Percentiles rank a stretch among this genome's conserved stretches.
phyloP scores from a whole-genome alignment of 2,329 filamentous ascomycete genomes.

The Tolypocladium nubicola region DNA sequence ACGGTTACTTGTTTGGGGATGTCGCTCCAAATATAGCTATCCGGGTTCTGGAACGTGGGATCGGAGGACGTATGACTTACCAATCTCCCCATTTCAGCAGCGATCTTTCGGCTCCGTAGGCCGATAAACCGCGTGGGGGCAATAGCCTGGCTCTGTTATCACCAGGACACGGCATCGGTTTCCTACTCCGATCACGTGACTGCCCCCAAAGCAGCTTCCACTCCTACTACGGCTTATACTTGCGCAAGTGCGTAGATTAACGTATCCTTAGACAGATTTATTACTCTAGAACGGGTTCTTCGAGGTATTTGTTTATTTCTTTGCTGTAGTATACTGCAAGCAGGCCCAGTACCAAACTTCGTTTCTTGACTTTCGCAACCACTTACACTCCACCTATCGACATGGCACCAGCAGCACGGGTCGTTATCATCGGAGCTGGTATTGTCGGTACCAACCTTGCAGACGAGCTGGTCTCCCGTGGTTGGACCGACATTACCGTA shows the following conservation, averaged over 20 bases:
- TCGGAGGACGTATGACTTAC: too few species aligned
- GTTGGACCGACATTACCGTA: conserved; percentile 54
- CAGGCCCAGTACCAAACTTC: background rate
- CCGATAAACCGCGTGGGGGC: too few species aligned
- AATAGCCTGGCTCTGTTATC: too few species aligned
- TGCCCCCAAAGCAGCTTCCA: background rate
- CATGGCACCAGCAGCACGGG: conserved; percentile 20
- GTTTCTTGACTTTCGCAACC: background rate
- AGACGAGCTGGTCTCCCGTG: conserved; percentile 50
- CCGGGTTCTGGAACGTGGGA: too few species aligned
- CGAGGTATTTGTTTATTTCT: background rate
- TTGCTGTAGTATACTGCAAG: background rate
- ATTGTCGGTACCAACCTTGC: conserved; percentile 55
- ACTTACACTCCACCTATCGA: background rate
- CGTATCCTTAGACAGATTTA: background rate
- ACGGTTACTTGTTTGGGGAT: background rate
- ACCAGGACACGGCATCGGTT: background rate
- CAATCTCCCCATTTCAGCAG: too few species aligned
- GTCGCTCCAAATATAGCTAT: background rate
- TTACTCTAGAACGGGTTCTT: background rate
- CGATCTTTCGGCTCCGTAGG: too few species aligned
- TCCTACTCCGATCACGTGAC: background rate
- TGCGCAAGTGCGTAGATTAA: background rate
- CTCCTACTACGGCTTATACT: background rate
- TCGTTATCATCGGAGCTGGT: conserved; percentile 52